These are phyloP conservation scores for Pseudotsuga menziesii DNA, from an alignment of 75 land plant species.

Conservation along the genomic window DNA sequence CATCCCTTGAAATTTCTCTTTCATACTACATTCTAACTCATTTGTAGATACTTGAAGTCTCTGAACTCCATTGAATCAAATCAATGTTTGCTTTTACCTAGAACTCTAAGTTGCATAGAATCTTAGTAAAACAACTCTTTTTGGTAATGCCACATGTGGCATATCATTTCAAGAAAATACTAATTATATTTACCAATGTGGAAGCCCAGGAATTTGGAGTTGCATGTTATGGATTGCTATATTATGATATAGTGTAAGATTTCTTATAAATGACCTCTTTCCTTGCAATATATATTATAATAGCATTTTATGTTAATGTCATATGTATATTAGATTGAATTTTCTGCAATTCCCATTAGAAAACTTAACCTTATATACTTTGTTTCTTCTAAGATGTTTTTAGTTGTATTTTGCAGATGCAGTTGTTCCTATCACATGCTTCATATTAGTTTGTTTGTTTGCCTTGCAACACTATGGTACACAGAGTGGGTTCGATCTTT, in stretches of 20 bases:
- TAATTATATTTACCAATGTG: background rate
- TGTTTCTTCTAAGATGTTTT: constrained; percentile 3
- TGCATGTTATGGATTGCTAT: background rate
- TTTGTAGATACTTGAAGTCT: too few species aligned
- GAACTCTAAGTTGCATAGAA: too few species aligned
- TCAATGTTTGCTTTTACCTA: too few species aligned
- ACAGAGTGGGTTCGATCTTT: constrained; percentile 71
- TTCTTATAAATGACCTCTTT: too few species aligned
- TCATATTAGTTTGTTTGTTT: constrained; percentile 68
- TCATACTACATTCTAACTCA: too few species aligned
- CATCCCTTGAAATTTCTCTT: too few species aligned
- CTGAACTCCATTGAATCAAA: too few species aligned
- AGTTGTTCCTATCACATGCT: constrained; percentile 63
- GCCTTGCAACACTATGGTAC: constrained; percentile 86
- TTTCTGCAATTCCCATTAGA: background rate
- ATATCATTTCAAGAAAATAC: background rate
- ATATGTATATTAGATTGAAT: background rate
- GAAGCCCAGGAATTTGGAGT: background rate
- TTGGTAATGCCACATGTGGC: background rate
- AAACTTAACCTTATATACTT: background rate
- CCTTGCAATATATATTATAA: too few species aligned
- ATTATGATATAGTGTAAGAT: background rate
- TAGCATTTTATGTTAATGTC: too few species aligned
- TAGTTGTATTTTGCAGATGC: constrained; percentile 49
- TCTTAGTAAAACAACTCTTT: background rate